Base-by-base conservation (phyloP, 192 early-diverging fungal genomes). In the Haplosporangium gracile region DNA sequence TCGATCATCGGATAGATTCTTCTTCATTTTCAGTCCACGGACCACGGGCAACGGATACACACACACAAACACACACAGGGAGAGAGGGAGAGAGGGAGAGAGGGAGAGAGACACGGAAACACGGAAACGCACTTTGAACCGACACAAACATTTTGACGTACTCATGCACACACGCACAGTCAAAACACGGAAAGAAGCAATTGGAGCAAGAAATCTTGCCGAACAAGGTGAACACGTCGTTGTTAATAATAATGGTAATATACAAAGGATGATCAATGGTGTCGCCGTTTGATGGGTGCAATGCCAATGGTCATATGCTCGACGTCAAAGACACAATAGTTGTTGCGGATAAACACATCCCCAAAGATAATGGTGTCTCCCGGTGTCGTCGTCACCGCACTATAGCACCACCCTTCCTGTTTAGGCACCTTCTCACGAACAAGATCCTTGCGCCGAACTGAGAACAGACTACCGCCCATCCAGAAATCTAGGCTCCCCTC, bases 291-390 rank as follows among this genome's bases (percentile, higher is more conserved):
- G 7, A 75, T 26, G 8, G 84, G 84, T 0, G 84, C 84, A n/a
- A 86, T 74, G 18, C 84, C 84, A 18, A 86, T 68, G 2, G 84
- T 78, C 45, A 76, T 63, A 36, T 81, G 74, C 38, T 71, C 75
- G 4, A 86, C 63, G 47, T 94, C 90, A 74, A 91, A 90, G 24
- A 91, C 81, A 68, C 83, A 82, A 57, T 91, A 91, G 76, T 88
- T 87, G 69, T 91, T 91, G 63, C 90, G 88, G 43, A 91, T 83
- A 75, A 91, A 91, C 20, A 85, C 87, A 72, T 91, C 90, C 4
- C 90, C 90, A 74, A 91, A 82, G 45, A 89, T 88, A 68, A 88
- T 89, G 49, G 88, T 71, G 15, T 88, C 79, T 6, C 85, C 82
- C 15, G 81, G 68, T 2, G 79, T 88, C 2, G 81, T 74, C 20